These are phyloP conservation scores for Acanthamoeba triangularis DNA, from an alignment of 208 protist species.

Conservation along the genomic window DNA sequence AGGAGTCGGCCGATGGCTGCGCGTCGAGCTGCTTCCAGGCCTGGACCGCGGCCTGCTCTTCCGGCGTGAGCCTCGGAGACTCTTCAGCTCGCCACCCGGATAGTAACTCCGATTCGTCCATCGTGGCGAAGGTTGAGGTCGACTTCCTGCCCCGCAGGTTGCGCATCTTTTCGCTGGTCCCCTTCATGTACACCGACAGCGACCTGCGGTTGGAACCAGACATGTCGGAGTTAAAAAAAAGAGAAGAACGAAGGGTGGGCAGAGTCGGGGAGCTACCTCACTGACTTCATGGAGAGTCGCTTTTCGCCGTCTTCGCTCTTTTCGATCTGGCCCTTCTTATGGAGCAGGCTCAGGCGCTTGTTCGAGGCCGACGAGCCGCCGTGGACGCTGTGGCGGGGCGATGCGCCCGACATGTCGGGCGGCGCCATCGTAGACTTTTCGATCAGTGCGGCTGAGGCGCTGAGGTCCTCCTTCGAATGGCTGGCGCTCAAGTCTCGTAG, in stretches of 20 bases:
- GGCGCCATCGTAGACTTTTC: background rate
- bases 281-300: background rate
- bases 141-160: background rate
- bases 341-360: background rate
- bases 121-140: background rate
- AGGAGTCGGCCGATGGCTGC: background rate
- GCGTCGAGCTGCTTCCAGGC: conserved; percentile 29
- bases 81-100: background rate
- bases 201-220: background rate
- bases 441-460: background rate
- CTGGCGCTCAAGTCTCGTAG: background rate
- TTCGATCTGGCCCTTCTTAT: background rate
- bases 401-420: background rate
- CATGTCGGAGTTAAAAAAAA: background rate
- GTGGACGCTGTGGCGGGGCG: conserved; percentile 8
- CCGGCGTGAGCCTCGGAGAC: background rate
- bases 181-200: conserved; percentile 46
- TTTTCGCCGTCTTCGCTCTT: background rate
- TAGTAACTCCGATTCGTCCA: background rate
- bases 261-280: background rate
- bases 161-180: conserved; percentile 28
- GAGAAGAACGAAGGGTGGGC: background rate
- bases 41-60: background rate
- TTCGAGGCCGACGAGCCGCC: background rate
- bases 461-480: background rate